Evolutionary conservation across 495 filamentous ascomycete genomes (phyloP).

Genomic region (Terfezia claveryi): DNA sequence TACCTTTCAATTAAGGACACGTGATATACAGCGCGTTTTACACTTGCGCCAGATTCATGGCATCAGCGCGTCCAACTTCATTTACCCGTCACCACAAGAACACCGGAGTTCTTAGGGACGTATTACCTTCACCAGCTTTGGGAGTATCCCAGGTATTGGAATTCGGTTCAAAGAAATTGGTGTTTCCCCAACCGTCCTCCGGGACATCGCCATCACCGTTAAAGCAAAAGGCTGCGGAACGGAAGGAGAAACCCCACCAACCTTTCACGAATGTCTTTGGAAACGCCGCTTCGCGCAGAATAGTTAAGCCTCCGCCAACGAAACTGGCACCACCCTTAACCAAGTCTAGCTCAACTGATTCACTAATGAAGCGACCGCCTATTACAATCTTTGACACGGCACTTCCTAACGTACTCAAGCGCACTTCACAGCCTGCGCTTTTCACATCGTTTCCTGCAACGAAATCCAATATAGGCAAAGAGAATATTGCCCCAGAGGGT

Average conservation of each 20-base stretch:
- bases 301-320: not conserved
- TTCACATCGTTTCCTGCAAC: conserved; percentile 38
- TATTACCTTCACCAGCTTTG: too few relatives aligned
- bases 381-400: conserved; percentile 36
- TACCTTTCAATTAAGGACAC: too few relatives aligned
- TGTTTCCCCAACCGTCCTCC: conserved; percentile 21
- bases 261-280: not conserved
- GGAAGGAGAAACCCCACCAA: conserved; percentile 5
- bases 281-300: not conserved
- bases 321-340: not conserved
- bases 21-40: too few relatives aligned
- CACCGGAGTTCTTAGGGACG: too few relatives aligned
- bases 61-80: conserved; percentile 15
- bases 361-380: conserved; percentile 54
- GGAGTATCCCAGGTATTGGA: too few relatives aligned
- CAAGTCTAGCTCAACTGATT: conserved; percentile 39
- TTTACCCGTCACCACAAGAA: too few relatives aligned
- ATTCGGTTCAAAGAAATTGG: not conserved
- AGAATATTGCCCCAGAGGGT: conserved; percentile 32
- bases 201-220: conserved; percentile 23
- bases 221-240: conserved; percentile 18
- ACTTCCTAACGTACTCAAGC: conserved; percentile 1
- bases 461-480: conserved; percentile 34
- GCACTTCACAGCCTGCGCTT: conserved; percentile 38
- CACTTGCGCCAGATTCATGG: conserved; percentile 17